Percentiles rank a stretch among this genome's conserved stretches.
These are phyloP conservation scores for Pterula multifida DNA, from an alignment of 1,284 basidiomycete species.

Conservation along the genomic window DNA sequence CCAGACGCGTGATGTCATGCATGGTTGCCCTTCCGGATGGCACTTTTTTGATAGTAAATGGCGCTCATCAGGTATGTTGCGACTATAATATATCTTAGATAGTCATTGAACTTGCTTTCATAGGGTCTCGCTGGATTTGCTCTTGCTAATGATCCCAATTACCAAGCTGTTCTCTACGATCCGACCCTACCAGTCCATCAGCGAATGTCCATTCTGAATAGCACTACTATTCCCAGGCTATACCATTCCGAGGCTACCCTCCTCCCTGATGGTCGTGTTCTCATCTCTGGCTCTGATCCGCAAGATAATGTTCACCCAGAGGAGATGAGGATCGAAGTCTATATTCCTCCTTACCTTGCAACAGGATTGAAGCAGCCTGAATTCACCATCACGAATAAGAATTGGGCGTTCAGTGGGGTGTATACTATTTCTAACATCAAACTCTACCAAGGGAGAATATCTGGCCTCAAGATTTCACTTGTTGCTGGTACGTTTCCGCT, in stretches of 20 bases:
- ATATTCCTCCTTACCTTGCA: slow-evolving; percentile 61
- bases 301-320: slow-evolving; percentile 44
- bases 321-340: slow-evolving; percentile 67
- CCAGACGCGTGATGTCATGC: slow-evolving; percentile 63
- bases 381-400: slow-evolving; percentile 41
- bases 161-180: slow-evolving; percentile 56
- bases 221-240: slow-evolving; percentile 67
- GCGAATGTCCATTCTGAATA: slow-evolving; percentile 53
- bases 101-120: background rate
- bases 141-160: slow-evolving; percentile 50
- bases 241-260: slow-evolving; percentile 72
- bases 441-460: slow-evolving; percentile 41
- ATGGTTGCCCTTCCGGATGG: slow-evolving; percentile 64
- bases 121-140: slow-evolving; percentile 68
- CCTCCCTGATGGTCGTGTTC: slow-evolving; percentile 55
- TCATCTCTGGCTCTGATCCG: slow-evolving; percentile 67
- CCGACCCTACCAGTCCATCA: slow-evolving; percentile 45
- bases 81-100: background rate
- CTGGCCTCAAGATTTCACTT: slow-evolving; percentile 51
- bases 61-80: slow-evolving; percentile 24
- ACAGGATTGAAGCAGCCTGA: slow-evolving; percentile 43
- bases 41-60: slow-evolving; percentile 64
- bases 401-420: slow-evolving; percentile 45
- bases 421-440: slow-evolving; percentile 40
- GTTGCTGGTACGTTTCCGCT: slow-evolving; percentile 34